Conservation (phyloP, 371 early-diverging fungal genomes). For the Saksenaea oblongispora region DNA sequence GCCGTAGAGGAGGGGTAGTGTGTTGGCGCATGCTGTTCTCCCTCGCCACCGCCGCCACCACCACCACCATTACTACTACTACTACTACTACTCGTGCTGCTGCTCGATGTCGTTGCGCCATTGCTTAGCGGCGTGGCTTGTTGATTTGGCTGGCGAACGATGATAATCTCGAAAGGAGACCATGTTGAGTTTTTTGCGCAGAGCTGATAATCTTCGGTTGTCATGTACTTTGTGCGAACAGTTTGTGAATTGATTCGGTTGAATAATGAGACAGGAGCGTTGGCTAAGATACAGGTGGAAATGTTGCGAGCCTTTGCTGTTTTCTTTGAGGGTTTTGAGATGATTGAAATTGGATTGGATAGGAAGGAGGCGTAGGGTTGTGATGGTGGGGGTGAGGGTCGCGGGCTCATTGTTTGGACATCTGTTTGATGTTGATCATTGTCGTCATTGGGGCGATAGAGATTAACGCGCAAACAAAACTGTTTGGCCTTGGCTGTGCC, state of each 20-base stretch:
- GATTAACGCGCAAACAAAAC: conserved; percentile 67
- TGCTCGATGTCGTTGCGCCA: not conserved
- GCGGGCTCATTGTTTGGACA: conserved; percentile 4
- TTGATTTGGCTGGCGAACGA: conserved; percentile 48
- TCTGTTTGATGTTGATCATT: conserved; percentile 6
- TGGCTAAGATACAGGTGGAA: conserved; percentile 70
- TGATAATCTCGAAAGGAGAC: conserved; percentile 74
- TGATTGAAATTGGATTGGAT: conserved; percentile 74
- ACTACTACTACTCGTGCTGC: conserved; percentile 24
- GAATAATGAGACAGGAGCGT: conserved; percentile 70
- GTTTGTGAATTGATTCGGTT: conserved; percentile 88
- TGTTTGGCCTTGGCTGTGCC: conserved; percentile 79
- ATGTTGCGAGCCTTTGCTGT: conserved; percentile 77
- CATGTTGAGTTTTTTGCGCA: conserved; percentile 77
- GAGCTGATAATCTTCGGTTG: conserved; percentile 55
- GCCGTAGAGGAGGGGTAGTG: conserved; percentile 1
- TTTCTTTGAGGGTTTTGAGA: conserved; percentile 88
- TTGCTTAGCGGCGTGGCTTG: conserved; percentile 26
- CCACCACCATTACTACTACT: conserved; percentile 19
- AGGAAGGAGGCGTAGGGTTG: conserved; percentile 59
- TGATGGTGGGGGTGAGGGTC: conserved; percentile 13
- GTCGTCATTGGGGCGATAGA: conserved; percentile 33
- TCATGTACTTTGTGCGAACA: conserved; percentile 81
- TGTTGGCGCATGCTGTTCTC: not conserved
- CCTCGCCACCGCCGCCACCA: conserved; percentile 15